These are phyloP conservation scores for Rhynchospora pubera DNA, from an alignment of 176 grass and related monocot genomes.

Conservation along the genomic window DNA sequence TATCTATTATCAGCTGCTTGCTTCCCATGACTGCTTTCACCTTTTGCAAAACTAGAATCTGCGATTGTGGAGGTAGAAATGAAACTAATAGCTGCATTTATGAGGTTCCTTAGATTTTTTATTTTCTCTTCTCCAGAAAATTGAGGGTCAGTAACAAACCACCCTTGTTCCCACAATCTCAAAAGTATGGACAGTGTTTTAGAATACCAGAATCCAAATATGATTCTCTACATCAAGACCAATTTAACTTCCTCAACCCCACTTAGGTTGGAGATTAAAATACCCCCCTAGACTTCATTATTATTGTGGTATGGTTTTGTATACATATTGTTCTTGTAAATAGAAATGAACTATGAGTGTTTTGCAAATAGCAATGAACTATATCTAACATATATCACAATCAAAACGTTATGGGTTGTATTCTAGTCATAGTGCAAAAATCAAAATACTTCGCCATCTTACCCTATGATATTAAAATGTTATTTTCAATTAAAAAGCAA, in stretches of 20 bases:
- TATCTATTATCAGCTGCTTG: conserved; percentile 9
- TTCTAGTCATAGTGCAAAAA: background rate
- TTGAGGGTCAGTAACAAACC: background rate
- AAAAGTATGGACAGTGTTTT: background rate
- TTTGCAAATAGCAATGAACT: background rate
- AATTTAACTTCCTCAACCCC: background rate
- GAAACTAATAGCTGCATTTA: background rate
- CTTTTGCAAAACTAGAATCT: conserved; percentile 40
- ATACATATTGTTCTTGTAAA: background rate
- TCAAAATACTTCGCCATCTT: background rate
- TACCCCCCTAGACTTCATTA: background rate
- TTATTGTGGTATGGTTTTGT: background rate
- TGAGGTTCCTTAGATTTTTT: background rate
- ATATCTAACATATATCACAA: background rate
- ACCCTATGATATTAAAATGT: background rate
- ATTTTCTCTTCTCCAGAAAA: background rate
- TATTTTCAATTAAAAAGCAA: background rate
- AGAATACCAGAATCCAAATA: background rate
- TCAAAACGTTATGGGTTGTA: background rate
- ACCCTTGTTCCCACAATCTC: background rate
- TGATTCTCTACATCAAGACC: background rate
- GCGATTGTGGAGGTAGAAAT: conserved; percentile 4
- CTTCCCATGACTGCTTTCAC: conserved; percentile 21
- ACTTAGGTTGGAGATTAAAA: background rate
- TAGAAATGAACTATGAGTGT: too few relatives aligned